Conservation (phyloP, 2,329 filamentous ascomycete species). For the Alternaria arborescens region DNA sequence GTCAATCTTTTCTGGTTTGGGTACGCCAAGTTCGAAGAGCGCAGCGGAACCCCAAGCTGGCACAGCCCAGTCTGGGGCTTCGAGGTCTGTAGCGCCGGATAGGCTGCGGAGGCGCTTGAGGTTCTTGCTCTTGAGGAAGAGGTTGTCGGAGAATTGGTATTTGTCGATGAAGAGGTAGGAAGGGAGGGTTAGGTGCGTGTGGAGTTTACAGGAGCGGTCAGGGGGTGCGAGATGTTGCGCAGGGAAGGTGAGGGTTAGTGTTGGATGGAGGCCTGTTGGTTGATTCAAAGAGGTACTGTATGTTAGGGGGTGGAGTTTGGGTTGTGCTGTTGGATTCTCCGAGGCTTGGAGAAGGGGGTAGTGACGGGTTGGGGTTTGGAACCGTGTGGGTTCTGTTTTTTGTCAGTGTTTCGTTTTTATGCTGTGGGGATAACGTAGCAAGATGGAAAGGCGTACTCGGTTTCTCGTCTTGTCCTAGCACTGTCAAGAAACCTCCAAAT, state of each 20-base stretch:
- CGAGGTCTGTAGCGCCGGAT: slow-evolving; percentile 82
- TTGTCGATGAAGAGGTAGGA: slow-evolving; percentile 83
- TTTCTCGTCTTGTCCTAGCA: slow-evolving; percentile 76
- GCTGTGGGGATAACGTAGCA: not conserved
- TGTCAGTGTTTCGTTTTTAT: not conserved
- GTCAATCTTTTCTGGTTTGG: slow-evolving; percentile 3
- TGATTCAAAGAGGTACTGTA: slow-evolving; percentile 72
- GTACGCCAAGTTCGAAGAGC: slow-evolving; percentile 75
- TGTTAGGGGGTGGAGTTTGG: slow-evolving; percentile 59
- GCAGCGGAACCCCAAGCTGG: slow-evolving; percentile 80
- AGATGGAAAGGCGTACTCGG: slow-evolving; percentile 59
- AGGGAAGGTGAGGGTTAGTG: slow-evolving; percentile 74
- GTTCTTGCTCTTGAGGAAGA: slow-evolving; percentile 85
- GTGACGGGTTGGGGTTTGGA: slow-evolving; percentile 87
- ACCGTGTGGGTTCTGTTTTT: slow-evolving; percentile 72
- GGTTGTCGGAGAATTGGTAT: slow-evolving; percentile 79
- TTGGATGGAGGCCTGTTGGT: slow-evolving; percentile 85
- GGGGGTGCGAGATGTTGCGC: slow-evolving; percentile 58
- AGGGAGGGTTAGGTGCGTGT: slow-evolving; percentile 85
- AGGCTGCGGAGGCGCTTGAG: slow-evolving; percentile 73
- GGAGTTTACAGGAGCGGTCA: slow-evolving; percentile 68
- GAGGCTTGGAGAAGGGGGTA: slow-evolving; percentile 58
- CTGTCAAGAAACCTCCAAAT: slow-evolving; percentile 78
- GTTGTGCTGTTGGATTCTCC: slow-evolving; percentile 25
- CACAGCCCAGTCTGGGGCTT: slow-evolving; percentile 85